Percentiles rank a stretch among this genome's conserved stretches.
Conservation (phyloP, 192 early-diverging fungal species). For the Mortierella hygrophila region DNA sequence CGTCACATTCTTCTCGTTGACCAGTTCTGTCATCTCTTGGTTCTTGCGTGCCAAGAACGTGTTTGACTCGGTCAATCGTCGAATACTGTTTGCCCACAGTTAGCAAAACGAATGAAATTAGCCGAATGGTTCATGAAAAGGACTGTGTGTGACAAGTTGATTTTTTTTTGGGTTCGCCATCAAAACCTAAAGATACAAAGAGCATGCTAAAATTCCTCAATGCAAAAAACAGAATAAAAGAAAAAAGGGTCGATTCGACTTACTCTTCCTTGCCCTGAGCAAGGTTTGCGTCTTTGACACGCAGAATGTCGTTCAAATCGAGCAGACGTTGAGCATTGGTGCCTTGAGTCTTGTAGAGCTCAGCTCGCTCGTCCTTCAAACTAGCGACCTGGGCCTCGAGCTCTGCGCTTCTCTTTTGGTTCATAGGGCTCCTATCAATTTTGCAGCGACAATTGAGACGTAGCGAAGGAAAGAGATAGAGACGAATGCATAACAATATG, state of each 20-base stretch:
- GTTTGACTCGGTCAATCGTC: conserved; percentile 48
- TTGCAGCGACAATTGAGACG: neutral
- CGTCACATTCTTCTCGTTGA: conserved; percentile 91
- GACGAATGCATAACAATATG: neutral
- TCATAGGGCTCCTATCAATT: conserved; percentile 58
- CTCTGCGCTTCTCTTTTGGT: conserved; percentile 76
- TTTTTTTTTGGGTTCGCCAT: neutral
- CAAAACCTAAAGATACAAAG: neutral
- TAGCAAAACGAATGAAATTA: neutral
- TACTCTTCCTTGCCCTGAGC: conserved; percentile 77
- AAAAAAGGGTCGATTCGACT: conserved; percentile 25
- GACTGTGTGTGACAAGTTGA: conserved; percentile 8
- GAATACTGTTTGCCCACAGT: conserved; percentile 44
- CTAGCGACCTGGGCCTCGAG: conserved; percentile 80
- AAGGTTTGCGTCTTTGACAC: conserved; percentile 68
- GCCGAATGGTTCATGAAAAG: neutral
- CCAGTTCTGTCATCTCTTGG: conserved; percentile 58
- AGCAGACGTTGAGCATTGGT: conserved; percentile 93
- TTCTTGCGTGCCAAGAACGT: conserved; percentile 38
- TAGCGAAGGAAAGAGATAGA: neutral
- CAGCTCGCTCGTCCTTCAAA: conserved; percentile 88
- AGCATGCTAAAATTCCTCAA: neutral
- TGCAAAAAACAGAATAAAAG: conserved; percentile 20
- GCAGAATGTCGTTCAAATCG: conserved; percentile 83
- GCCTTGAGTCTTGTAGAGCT: conserved; percentile 91